Base-by-base conservation (phyloP, 305 asterid genomes). In the Fraxinus sp. region DNA sequence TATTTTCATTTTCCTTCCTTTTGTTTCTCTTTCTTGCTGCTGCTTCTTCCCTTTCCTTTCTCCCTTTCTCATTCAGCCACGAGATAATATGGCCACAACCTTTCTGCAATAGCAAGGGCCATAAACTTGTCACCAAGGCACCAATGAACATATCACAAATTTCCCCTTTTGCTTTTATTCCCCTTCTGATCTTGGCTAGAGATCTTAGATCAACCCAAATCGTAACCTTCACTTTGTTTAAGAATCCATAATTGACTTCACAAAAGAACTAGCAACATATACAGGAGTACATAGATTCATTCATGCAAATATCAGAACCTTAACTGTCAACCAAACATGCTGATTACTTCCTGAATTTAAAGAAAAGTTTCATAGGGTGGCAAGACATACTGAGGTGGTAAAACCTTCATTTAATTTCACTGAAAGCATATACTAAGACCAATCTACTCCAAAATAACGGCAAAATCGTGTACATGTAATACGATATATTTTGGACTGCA, bases 401-500 rank as follows among this genome's bases (percentile, higher is more conserved):
- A 66, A 71, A 71, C 39, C 76, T 32, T 71, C 76, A 71, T 32
- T 28, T 32, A 32, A 11, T 71, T 71, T 71, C 76, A 71, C 22
- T 1, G 1, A 66, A 66, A 30, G 41, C 41, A 30, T 30, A 28
- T 28, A 5, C 20, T 28, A 14, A 28, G 75, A 55, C 10, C 66
- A 55, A 55, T 28, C 20, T 14, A 30, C 41, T 70, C 39, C 41
- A 70, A 14, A 66, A 30, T 30, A 70, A 70, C 14, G 43, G 41
- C 8, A 71, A 57, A 72, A 32, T 35, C 10, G 43, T 32, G 43
- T 7, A 72, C 46, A 32, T 4, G 33, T 33, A 33, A 9, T 32
- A 71, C 1, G 77, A 72, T 33, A 72, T 32, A 72, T 32, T 72
- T 72, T 72, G 77, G 46, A 35, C 41, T 72, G 77, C 77, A 66